Base-by-base conservation (phyloP, 805 yeast species). In the Saccharomycopsis capsularis region DNA sequence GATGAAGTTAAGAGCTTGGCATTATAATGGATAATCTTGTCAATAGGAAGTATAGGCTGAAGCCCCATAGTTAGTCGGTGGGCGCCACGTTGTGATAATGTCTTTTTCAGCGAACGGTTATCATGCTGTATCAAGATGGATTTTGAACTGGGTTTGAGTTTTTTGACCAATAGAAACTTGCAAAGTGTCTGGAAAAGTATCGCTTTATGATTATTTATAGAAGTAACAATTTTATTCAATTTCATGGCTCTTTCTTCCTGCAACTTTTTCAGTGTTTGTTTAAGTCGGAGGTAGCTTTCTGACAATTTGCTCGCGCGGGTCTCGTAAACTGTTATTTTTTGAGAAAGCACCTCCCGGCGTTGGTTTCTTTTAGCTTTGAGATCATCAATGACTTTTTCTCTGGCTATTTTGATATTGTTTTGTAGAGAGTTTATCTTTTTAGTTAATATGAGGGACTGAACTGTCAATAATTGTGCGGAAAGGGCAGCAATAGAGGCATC, bases 11-110 rank as follows among this genome's bases (percentile, higher is more conserved):
- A 23, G 11, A 47, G 19, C 18, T 16, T 37, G 16, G 36, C 25
- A 24, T 35, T 46, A 24, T 49, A 47, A 2, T 38, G 16, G 18
- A 47, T 41, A n/a, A 46, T 37, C 18, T 41, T 45, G 23, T 44
- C 34, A n/a, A 52, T 27, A 4, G 55, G 35, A 18, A 52, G n/a
- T 15, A 52, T 24, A n/a, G 55, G 53, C 6, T 49, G 53, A 25
- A 40, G 39, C 3, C 41, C 46, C 23, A 51, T 38, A n/a, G 44
- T 43, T 13, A 48, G 24, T 23, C 43, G 29, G 40, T 48, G n/a
- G 32, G 32, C 13, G n/a, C n/a, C n/a, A n/a, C n/a, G n/a, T n/a
- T n/a, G n/a, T n/a, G n/a, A n/a, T n/a, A n/a, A n/a, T n/a, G n/a
- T n/a, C n/a, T n/a, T n/a, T n/a, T n/a, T n/a, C n/a, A n/a, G n/a